Conservation (phyloP, 208 protist species). For the Trypanosoma lewisi region DNA sequence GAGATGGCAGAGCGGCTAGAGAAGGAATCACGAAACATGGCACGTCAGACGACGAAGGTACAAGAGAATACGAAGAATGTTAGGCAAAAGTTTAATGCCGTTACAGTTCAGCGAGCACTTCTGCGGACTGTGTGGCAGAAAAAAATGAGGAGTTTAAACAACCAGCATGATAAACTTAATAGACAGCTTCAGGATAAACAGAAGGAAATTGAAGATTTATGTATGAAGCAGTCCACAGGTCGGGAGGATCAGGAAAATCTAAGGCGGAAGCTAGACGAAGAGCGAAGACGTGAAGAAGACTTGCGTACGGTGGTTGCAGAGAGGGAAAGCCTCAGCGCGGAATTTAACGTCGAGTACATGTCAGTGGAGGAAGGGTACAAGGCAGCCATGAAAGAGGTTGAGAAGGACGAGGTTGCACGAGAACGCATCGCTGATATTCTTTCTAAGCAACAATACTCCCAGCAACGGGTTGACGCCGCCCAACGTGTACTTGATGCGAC, state of each 20-base stretch:
- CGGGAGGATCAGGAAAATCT: conserved; percentile 32
- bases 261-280: conserved; percentile 21
- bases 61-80: conserved; percentile 24
- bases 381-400: conserved; percentile 20
- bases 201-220: conserved; percentile 25
- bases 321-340: conserved; percentile 28
- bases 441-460: conserved; percentile 16
- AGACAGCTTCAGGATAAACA: conserved; percentile 24
- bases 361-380: conserved; percentile 23
- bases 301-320: conserved; percentile 28
- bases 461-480: conserved; percentile 18
- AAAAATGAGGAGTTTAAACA: conserved; percentile 42
- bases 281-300: conserved; percentile 24
- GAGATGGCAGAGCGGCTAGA: conserved; percentile 55
- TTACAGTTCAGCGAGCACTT: conserved; percentile 62
- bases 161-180: conserved; percentile 39
- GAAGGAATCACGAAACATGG: conserved; percentile 39
- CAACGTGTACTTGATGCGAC: conserved; percentile 22
- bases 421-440: conserved; percentile 26
- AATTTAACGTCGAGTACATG: conserved; percentile 29
- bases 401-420: conserved; percentile 33
- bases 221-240: conserved; percentile 26
- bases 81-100: conserved; percentile 39
- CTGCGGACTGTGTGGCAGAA: conserved; percentile 30
- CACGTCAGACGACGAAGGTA: conserved; percentile 36